Evolutionary conservation across 106 monocot genomes (phyloP), one percentile per base, ranked within the genome.

Genomic region (Ottelia alismoides): DNA sequence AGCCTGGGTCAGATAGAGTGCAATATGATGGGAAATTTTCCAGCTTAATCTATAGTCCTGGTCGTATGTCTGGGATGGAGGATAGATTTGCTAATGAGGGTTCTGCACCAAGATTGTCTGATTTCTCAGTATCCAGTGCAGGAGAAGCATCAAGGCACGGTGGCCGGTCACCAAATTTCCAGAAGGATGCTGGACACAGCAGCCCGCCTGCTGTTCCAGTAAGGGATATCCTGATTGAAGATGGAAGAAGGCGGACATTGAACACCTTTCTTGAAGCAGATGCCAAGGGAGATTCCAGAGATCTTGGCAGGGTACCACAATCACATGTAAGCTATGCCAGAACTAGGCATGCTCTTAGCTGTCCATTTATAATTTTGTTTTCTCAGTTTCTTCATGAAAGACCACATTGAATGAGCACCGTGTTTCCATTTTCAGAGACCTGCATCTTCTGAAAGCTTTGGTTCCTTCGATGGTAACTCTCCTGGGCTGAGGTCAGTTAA

Each of bases 1-100:
- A 84, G 47, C 76, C 85, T 49, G 96, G 96, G 52, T 98, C 96
- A 52, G 89, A 90, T 52, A 35, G 76, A 45, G 79, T 78, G n/a
- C 66, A 45, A 61, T 85, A 85, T 72, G 88, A 80, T 53, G 83
- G 81, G 67, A 96, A 88, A 57, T 23, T 79, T 2, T 70, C 89
- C 56, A 74, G 70, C 65, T 70, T 82, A 52, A 27, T 79, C 19
- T 75, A 73, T 64, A 84, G 85, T 63, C 78, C 89, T 35, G 80
- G 76, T 57, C 67, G 57, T 59, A 56, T 35, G 27, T 67, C 28
- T 51, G 75, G 78, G 21, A 70, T 80, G 16, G 81, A 88, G 49
- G 88, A 96, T 24, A 78, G 63, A 64, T 85, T 89, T 75, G 78
- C 81, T 46, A 85, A 85, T 67, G 89, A 85, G 50, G 64, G 61